Evolutionary conservation across 2,329 filamentous ascomycete genomes (phyloP).

Genomic region (Epicoccum sorghinum): DNA sequence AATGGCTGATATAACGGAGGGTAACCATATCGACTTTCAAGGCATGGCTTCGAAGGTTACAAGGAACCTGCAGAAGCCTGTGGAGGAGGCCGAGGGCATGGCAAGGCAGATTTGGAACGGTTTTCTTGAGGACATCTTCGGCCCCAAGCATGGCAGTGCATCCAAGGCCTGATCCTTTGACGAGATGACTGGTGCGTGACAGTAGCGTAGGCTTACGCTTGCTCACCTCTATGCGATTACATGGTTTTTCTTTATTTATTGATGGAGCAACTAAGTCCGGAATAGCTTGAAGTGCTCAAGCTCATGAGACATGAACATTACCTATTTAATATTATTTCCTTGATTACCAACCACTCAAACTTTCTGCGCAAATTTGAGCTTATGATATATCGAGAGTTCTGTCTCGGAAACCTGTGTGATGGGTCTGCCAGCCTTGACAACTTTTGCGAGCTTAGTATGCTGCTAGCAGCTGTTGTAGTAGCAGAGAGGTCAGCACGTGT

Average conservation of each 20-base stretch:
- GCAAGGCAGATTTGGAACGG: slow-evolving; percentile 55
- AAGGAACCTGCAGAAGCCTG: slow-evolving; percentile 36
- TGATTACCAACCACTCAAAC: neutral
- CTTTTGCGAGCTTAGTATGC: no score
- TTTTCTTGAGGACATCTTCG: slow-evolving; percentile 58
- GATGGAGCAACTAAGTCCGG: slow-evolving; percentile 18
- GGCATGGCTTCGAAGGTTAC: slow-evolving; percentile 59
- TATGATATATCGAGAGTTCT: no score
- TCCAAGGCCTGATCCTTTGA: slow-evolving; percentile 28
- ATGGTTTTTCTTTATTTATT: slow-evolving; percentile 10
- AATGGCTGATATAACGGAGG: slow-evolving; percentile 65
- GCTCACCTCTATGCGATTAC: neutral
- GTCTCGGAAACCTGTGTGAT: no score
- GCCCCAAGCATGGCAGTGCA: slow-evolving; percentile 36
- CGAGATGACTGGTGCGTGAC: neutral
- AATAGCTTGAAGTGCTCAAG: slow-evolving; percentile 45
- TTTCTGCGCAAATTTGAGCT: no score
- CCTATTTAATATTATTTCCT: slow-evolving; percentile 16
- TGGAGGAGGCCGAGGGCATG: slow-evolving; percentile 51
- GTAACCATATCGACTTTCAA: slow-evolving; percentile 61
- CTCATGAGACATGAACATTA: slow-evolving; percentile 40
- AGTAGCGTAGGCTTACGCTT: slow-evolving; percentile 1
- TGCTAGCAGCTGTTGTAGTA: no score
- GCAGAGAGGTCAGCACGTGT: no score
- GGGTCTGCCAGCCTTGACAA: no score